These are phyloP conservation scores for Populus ilicifolia DNA, from an alignment of 345 rosid genomes.

Conservation along the genomic window DNA sequence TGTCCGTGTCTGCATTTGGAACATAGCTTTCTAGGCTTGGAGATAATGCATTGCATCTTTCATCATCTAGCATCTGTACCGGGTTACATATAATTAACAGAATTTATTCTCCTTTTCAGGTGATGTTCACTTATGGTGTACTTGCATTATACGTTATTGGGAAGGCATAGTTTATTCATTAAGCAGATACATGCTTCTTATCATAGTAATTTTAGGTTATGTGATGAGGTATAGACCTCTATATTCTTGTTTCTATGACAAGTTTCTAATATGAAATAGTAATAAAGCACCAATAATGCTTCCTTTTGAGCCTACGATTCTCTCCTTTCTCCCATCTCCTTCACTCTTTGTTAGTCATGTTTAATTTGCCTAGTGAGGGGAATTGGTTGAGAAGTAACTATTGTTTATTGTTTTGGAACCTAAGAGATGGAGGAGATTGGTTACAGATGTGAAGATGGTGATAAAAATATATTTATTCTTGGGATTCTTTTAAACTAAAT, in stretches of 20 bases:
- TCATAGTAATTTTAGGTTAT: not conserved
- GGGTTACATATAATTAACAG: not conserved
- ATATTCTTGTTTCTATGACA: constrained; percentile 11
- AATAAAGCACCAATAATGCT: not conserved
- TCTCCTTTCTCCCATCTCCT: not conserved
- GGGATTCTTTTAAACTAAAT: too few species aligned
- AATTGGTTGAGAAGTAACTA: not conserved
- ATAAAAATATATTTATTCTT: too few species aligned
- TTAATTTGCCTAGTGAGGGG: not conserved
- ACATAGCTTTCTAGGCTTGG: not conserved
- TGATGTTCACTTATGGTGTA: not conserved
- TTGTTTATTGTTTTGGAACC: too few species aligned
- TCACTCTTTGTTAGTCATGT: not conserved
- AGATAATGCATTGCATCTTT: not conserved
- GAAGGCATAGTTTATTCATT: not conserved
- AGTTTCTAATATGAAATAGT: not conserved
- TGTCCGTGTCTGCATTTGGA: not conserved
- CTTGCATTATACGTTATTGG: not conserved
- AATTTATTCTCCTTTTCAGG: constrained; percentile 10
- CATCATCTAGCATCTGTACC: not conserved
- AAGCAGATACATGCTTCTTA: not conserved
- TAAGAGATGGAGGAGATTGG: too few species aligned
- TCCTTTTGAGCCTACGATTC: not conserved
- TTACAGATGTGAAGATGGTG: too few species aligned
- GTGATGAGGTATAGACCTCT: constrained; percentile 1